Conservation (phyloP, 306 rosid species). For the Notholithocarpus densiflorus region DNA sequence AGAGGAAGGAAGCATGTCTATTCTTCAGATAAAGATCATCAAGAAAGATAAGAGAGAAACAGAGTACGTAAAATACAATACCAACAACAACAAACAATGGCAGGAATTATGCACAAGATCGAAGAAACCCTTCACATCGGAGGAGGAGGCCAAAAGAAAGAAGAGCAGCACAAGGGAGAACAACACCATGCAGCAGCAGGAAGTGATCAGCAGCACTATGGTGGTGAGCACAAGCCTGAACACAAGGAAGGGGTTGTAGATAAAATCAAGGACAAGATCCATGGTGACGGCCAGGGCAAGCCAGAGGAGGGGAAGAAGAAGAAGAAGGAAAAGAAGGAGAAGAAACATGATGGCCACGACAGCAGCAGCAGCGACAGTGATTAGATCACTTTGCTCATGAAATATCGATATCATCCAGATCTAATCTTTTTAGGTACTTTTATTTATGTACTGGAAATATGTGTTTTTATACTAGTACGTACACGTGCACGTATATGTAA, state of each 20-base stretch:
- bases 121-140: slow-evolving; percentile 41
- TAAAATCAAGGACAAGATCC: slow-evolving; percentile 21
- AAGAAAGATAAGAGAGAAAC: too few species aligned
- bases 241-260: slow-evolving; percentile 44
- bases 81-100: slow-evolving; percentile 13
- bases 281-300: neutral
- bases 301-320: slow-evolving; percentile 26
- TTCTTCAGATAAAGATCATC: too few species aligned
- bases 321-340: slow-evolving; percentile 30
- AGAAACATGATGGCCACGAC: slow-evolving; percentile 21
- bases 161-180: slow-evolving; percentile 17
- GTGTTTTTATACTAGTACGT: too few species aligned
- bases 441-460: too few species aligned
- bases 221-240: slow-evolving; percentile 1
- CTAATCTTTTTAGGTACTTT: too few species aligned
- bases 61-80: too few species aligned
- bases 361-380: slow-evolving; percentile 69
- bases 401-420: too few species aligned
- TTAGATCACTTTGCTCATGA: slow-evolving; percentile 20
- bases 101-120: slow-evolving; percentile 56
- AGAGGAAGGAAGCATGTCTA: fast-evolving
- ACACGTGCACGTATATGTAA: too few species aligned
- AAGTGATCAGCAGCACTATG: neutral
- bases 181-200: neutral
- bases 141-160: slow-evolving; percentile 49